Evolutionary conservation across 495 filamentous ascomycete genomes (phyloP), one percentile per base, ranked within the genome.

Genomic region (Neurospora sp.): DNA sequence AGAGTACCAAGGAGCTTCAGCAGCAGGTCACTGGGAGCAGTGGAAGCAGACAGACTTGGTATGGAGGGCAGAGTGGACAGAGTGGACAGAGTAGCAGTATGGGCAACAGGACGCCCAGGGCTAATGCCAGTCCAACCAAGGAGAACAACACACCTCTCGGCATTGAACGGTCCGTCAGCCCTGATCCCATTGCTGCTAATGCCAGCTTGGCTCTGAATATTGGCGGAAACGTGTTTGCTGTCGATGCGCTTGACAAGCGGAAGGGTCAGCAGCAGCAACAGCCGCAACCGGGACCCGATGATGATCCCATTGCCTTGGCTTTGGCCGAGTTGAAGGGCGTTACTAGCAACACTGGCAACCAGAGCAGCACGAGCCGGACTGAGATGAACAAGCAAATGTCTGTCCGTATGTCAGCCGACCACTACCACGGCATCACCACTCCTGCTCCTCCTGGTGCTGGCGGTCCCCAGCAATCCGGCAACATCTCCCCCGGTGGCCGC

Each of bases 201-300:
- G 92, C 96, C 66, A 97, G 92, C 81, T 90, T 98, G 78, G 95
- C 97, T 69, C 86, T 99, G n/a, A 97, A 97, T 80, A 89, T 99
- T 20, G 96, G 96, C 9, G 91, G 93, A 77, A 99, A 98, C 76
- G 94, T 98, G 35, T 98, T 99, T 82, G 91, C 97, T 77, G 94
- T 99, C 9, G 92, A 93, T n/a, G 92, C 92, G 7, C 92, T 94
- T 0, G 93, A 95, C 72, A 80, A 79, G 11, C 81, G 80, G 54
- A 82, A 78, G 46, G 81, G 81, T 69, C 71, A 78, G 3, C 39
- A 73, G 7, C 77, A 82, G 14, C 76, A 79, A 41, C 78, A 80
- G 4, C 77, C 77, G 39, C 70, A 83, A 3, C 78, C 78, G 3
- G 79, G 78, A 20, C 72, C 85, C 3, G 82, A 85, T 37, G 86